Conservation (phyloP, 2,329 filamentous ascomycete genomes). For the Lachnellula subtilissima region DNA sequence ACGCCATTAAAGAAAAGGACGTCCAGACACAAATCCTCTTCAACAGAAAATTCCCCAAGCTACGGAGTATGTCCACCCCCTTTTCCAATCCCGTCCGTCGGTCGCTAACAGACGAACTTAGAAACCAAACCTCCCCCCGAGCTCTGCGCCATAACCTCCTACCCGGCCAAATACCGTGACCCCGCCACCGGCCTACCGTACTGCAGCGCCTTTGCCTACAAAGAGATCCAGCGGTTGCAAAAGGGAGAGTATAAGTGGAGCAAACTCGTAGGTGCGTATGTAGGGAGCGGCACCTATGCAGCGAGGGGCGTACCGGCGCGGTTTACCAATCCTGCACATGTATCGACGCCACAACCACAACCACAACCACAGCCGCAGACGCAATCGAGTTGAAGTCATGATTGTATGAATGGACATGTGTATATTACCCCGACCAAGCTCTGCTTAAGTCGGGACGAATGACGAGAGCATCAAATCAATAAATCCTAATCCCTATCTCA, state of each 20-base stretch:
- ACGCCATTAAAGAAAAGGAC: slow-evolving; percentile 45
- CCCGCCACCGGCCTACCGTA: slow-evolving; percentile 80
- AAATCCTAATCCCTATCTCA: too few species aligned
- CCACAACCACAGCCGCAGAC: not conserved
- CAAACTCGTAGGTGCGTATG: slow-evolving; percentile 73
- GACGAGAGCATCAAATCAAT: too few species aligned
- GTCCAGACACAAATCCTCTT: slow-evolving; percentile 53
- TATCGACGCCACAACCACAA: not conserved
- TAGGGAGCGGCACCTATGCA: slow-evolving; percentile 60
- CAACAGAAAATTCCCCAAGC: slow-evolving; percentile 42
- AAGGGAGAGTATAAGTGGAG: slow-evolving; percentile 80
- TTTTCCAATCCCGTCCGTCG: not conserved
- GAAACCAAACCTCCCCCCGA: slow-evolving; percentile 28
- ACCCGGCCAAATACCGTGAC: slow-evolving; percentile 77
- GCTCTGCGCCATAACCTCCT: slow-evolving; percentile 77
- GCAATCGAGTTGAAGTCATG: not conserved
- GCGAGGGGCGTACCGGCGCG: slow-evolving; percentile 75
- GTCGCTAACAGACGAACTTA: not conserved
- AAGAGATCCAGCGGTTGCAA: slow-evolving; percentile 70
- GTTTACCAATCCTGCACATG: slow-evolving; percentile 44
- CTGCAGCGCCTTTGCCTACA: slow-evolving; percentile 72
- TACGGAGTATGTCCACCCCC: slow-evolving; percentile 38
- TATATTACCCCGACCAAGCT: not conserved
- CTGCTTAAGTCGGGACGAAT: too few species aligned
- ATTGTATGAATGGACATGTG: slow-evolving; percentile 6